Percentiles rank a stretch among this genome's conserved stretches.
phyloP scores from a whole-genome alignment of 345 rosid species.

The Linum lewisii region DNA sequence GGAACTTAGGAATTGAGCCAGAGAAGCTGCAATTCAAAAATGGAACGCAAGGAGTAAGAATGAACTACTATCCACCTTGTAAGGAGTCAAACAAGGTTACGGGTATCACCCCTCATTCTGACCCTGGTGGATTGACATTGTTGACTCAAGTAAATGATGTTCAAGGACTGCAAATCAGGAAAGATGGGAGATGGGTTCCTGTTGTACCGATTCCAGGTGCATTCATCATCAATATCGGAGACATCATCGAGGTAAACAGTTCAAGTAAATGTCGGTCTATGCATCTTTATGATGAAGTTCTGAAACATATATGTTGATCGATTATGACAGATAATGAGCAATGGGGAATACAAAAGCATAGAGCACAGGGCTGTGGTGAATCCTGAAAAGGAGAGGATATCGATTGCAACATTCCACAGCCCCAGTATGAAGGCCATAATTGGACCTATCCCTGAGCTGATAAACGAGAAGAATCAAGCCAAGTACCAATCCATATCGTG shows the following conservation, averaged over 20 bases:
- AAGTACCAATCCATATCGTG: conserved; percentile 14
- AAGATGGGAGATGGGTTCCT: conserved; percentile 22
- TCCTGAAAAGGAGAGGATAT: conserved; percentile 22
- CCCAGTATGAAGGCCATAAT: too few species aligned
- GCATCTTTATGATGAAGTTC: neutral
- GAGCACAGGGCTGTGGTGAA: conserved; percentile 40
- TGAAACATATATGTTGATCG: too few species aligned
- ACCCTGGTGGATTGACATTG: too few species aligned
- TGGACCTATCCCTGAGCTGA: conserved; percentile 26
- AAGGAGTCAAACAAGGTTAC: too few species aligned
- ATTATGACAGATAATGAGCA: conserved; percentile 24
- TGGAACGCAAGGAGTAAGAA: conserved; percentile 35
- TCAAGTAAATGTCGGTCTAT: neutral
- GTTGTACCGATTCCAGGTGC: conserved; percentile 26
- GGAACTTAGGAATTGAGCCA: conserved; percentile 25
- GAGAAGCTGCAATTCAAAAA: conserved; percentile 19
- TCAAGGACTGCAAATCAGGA: too few species aligned
- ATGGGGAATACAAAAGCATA: too few species aligned
- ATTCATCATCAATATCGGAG: conserved; percentile 24
- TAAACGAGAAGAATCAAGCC: neutral
- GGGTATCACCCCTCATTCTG: too few species aligned
- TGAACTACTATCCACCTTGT: too few species aligned
- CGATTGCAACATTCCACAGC: conserved; percentile 30
- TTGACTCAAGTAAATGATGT: too few species aligned
- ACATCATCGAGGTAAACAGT: conserved; percentile 22